Evolutionary conservation across 108 stramenopile genomes (phyloP), one percentile per base, ranked within the genome.

Genomic region (Aurantiochytrium sp.): DNA sequence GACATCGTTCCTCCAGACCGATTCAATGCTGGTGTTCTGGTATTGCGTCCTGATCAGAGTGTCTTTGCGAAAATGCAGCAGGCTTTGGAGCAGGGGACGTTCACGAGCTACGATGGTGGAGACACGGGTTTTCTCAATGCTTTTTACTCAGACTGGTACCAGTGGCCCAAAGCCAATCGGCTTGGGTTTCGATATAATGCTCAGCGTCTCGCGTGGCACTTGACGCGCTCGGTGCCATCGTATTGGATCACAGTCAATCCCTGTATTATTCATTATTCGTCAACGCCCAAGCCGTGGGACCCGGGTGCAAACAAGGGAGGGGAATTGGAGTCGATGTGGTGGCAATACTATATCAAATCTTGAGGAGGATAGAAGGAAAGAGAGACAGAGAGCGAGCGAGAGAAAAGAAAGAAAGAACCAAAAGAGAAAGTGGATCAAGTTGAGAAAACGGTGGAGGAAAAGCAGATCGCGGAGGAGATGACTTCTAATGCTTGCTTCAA

Each of bases 11-110:
- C 96, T 16, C 96, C 96, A 0, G 94, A 96, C 88, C 91, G 92
- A 44, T 97, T 97, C 93, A 96, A 97, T 88, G 95, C 96, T 19
- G 96, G 96, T 8, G 96, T 97, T n/a, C 44, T 97, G 94, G 94
- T 97, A 4, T 59, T 97, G 83, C 92, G 93, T 55, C 97, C 96
- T 29, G 92, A 91, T 25, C 60, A 59, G 87, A n/a, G 73, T 5
- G 90, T 92, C 12, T 94, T 93, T 88, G 88, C 90, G n/a, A 88
- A 92, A 29, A 92, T 95, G 92, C 64, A 94, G 60, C 58, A 60
- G 16, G 83, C 92, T 18, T 72, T 89, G 53, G 76, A 87, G 83
- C 44, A 64, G 55, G 58, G 93, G 19, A 92, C 91, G 44, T 93
- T 53, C 25, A 23, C 6, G 49, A 53, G 95, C 12, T 94, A 95